Base-by-base conservation (phyloP, 441 rosid genomes). In the Euphorbia celastroides region DNA sequence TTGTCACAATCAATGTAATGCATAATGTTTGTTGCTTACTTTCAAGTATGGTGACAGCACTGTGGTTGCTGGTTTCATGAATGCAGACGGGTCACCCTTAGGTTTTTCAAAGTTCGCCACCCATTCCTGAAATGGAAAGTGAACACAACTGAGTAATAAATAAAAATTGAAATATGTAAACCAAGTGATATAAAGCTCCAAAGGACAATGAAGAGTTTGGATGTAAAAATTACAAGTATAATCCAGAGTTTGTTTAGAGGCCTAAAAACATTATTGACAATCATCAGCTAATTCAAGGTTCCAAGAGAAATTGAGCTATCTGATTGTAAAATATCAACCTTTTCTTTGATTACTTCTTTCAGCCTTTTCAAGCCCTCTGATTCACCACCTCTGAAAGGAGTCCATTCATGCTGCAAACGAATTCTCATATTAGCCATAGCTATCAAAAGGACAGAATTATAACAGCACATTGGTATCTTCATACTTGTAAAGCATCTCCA, bases 21-120 rank as follows among this genome's bases (percentile, higher is more conserved):
- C 22, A 57, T 14, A 46, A 63, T 28, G 36, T 32, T 36, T 28
- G 36, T 12, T 64, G 79, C 93, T 86, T 79, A 93, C 98, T 79
- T 93, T 93, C 80, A 90, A 75, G 77, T 90, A 93, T n/a, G 99
- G 99, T 52, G 99, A 93, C 64, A 93, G 69, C 59, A 89, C 86
- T 19, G 99, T 90, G 59, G 99, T 93, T 63, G 96, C 93, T 2
- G 97, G 97, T 66, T 80, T 89, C 51, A 80, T 14, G 75, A 82
- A 89, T 36, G 95, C 93, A 76, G 99, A 86, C 23, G 99, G 97
- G 62, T 89, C 89, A 7, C 99, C 99, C 75, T 89, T 93, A 58
- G 99, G 97, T 77, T 93, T 93, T 87, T 93, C 99, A 60, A 93
- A 93, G 65, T 83, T 86, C 70, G 99, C 99, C 64, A 91, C 86